Evolutionary conservation across 1,139 yeast genomes (phyloP).

Genomic region (Blastobotrys serpentis): DNA sequence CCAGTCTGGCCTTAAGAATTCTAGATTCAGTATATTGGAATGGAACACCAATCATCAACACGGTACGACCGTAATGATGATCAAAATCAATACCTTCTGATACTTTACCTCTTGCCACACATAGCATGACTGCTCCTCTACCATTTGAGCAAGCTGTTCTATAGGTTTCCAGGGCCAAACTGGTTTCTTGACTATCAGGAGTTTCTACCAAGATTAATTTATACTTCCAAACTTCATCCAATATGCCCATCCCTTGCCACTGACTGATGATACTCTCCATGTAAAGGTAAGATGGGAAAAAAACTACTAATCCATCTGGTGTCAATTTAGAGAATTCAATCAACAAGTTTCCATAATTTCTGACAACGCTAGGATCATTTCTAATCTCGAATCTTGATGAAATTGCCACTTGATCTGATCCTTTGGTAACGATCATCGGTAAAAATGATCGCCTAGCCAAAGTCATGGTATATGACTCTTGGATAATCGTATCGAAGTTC

Average conservation of each 20-base stretch:
- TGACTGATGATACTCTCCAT: constrained; percentile 97
- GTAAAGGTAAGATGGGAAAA: constrained; percentile 92
- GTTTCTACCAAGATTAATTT: constrained; percentile 95
- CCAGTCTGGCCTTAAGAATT: constrained; percentile 89
- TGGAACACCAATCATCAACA: constrained; percentile 97
- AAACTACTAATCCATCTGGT: constrained; percentile 97
- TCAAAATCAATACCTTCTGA: constrained; percentile 99
- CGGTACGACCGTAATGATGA: constrained; percentile 97
- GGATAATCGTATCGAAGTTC: constrained; percentile 89
- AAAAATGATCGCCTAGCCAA: constrained; percentile 86
- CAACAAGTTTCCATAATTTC: constrained; percentile 90
- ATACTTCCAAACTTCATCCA: constrained; percentile 98
- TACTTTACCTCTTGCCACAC: constrained; percentile 98
- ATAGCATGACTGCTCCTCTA: constrained; percentile 90
- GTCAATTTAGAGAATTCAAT: constrained; percentile 93
- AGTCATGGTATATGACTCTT: constrained; percentile 95
- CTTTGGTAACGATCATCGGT: constrained; percentile 95
- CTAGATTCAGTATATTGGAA: constrained; percentile 98
- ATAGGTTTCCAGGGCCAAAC: constrained; percentile 90
- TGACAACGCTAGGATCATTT: constrained; percentile 95
- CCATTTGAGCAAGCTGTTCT: constrained; percentile 97
- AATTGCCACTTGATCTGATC: constrained; percentile 95
- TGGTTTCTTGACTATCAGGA: constrained; percentile 98
- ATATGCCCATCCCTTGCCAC: constrained; percentile 98
- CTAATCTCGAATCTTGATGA: constrained; percentile 95